phyloP scores from a whole-genome alignment of 306 rosid species.

The Prosopis cineraria region DNA sequence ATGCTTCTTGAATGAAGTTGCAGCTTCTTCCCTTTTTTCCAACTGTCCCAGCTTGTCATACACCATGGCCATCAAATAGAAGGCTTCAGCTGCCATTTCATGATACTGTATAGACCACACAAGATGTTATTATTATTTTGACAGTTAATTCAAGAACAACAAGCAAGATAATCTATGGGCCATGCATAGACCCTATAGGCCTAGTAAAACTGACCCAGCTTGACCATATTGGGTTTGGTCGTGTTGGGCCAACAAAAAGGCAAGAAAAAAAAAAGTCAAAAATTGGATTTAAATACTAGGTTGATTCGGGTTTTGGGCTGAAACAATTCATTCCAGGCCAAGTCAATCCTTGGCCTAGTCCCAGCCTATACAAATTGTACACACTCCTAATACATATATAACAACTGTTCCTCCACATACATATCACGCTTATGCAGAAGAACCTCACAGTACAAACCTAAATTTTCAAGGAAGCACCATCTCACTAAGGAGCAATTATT shows the following conservation, averaged over 20 bases:
- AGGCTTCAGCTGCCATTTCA: conserved; percentile 93
- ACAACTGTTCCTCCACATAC: neutral
- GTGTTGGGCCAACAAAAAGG: neutral
- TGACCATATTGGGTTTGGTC: neutral
- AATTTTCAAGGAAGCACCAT: neutral
- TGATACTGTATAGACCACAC: conserved; percentile 65
- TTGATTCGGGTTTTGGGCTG: neutral
- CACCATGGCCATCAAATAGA: conserved; percentile 85
- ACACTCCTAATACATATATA: neutral
- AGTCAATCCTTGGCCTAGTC: neutral
- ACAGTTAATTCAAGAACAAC: neutral
- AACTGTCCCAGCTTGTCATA: conserved; percentile 72
- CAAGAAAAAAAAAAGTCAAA: no score
- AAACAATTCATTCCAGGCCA: neutral
- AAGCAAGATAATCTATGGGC: neutral
- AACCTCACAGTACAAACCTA: neutral
- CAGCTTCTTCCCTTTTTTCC: conserved; percentile 82
- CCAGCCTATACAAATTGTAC: no score
- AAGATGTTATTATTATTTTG: neutral
- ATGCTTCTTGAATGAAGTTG: conserved; percentile 76
- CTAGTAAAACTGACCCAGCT: neutral
- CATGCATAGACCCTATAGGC: neutral
- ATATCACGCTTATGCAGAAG: neutral
- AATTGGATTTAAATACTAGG: neutral
- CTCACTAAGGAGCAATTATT: neutral